Base-by-base conservation (phyloP, 768 basidiomycete species). In the Thelephora aurantiotincta region DNA sequence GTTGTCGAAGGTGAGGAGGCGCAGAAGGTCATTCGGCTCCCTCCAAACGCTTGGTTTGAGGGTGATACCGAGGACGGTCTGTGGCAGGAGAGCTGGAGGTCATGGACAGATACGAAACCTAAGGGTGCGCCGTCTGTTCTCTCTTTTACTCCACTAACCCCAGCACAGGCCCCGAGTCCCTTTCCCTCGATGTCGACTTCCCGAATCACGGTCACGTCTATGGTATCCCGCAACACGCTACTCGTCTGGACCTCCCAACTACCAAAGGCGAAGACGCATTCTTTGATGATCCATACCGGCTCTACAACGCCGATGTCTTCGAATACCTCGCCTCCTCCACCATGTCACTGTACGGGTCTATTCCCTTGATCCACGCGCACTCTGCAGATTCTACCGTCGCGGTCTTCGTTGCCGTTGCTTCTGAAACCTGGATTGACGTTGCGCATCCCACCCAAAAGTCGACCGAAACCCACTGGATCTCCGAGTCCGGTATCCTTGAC, bases 141-240 rank as follows among this genome's bases (percentile, higher is more conserved):
- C 36, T 35, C 26, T n/a, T 19, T 33, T 48, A 51, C 50, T n/a
- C 44, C 36, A 20, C n/a, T 45, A 49, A 33, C 2, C 23, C 51
- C 42, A 43, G 34, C 36, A 33, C 4, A 36, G 94, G 96, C 11
- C 96, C 96, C 26, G 92, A 99, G 63, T 91, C 87, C 0, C 74
- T 97, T 49, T 89, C 85, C 0, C 61, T 99, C 50, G 96, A 99
- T 55, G 83, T 99, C 56, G 77, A 77, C 45, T 98, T 98, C 74
- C 94, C 94, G 0, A 82, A 78, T 49, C 90, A 92, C 50, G 80
- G 78, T 26, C 83, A 88, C 43, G 81, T 97, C 49, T 99, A 91
- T 55, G 96, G 96, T 48, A 93, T 99, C 37, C 93, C 96, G 11
- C 89, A 99, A 63, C 96, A 92, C 54, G 94, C 96, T 12, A 89